Percentiles rank a stretch among this genome's conserved stretches.
Evolutionary conservation across 225 moss, liverwort and hornwort genomes (phyloP).

Genomic region (Climacium dendroides): DNA sequence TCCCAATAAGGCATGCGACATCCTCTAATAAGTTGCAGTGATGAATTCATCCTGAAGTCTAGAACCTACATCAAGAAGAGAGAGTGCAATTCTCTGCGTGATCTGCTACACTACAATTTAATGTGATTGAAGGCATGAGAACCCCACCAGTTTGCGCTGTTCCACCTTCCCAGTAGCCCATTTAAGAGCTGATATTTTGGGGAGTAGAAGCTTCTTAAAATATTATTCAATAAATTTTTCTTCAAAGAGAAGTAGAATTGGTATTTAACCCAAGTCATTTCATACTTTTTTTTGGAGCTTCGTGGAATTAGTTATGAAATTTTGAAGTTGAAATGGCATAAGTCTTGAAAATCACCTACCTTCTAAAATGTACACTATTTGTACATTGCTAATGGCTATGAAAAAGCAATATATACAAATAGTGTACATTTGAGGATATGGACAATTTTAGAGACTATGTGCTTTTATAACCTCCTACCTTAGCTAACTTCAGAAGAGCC

Average conservation of each 20-base stretch:
- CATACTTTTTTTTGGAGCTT: too few relatives aligned
- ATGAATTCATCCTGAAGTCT: background rate
- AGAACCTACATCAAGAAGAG: background rate
- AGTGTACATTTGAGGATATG: too few relatives aligned
- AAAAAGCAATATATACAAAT: too few relatives aligned
- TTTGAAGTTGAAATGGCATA: background rate
- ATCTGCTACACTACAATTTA: conserved; percentile 18
- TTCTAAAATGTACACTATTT: rapidly evolving
- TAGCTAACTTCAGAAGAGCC: conserved; percentile 8
- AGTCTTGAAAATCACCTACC: rapidly evolving
- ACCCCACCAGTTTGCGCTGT: conserved; percentile 23
- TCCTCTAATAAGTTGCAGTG: background rate
- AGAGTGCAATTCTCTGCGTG: background rate
- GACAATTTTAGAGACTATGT: too few relatives aligned
- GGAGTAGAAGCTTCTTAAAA: background rate
- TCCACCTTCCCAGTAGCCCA: conserved; percentile 23
- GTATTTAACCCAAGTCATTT: background rate
- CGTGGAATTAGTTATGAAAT: background rate
- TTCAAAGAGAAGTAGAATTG: background rate
- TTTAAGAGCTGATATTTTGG: too few relatives aligned
- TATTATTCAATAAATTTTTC: rapidly evolving
- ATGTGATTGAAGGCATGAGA: conserved; percentile 18
- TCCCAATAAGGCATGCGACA: background rate
- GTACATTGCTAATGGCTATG: too few relatives aligned
- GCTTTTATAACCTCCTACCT: too few relatives aligned